These are phyloP conservation scores for Suhomyces bribrorum DNA, from an alignment of 1,139 yeast species.

Conservation along the genomic window DNA sequence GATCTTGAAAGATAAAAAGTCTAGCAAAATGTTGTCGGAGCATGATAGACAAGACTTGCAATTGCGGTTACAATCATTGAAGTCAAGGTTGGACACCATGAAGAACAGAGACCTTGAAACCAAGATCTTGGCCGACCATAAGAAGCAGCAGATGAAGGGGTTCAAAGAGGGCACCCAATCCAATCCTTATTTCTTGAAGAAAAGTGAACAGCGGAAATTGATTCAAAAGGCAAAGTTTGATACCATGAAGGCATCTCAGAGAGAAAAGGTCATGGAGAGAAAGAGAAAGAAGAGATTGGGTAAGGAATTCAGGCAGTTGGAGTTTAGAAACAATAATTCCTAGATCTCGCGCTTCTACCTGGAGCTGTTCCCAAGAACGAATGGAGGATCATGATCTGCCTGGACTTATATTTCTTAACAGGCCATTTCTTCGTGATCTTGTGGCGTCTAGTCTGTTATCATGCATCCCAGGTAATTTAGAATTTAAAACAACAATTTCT, in stretches of 20 bases:
- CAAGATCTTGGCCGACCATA: slow-evolving; percentile 57
- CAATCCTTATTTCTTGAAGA: slow-evolving; percentile 65
- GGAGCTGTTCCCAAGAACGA: no score
- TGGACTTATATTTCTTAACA: no score
- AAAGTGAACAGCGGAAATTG: slow-evolving; percentile 79
- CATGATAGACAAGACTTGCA: slow-evolving; percentile 57
- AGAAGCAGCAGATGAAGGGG: slow-evolving; percentile 47
- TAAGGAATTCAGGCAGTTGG: slow-evolving; percentile 82
- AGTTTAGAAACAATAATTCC: slow-evolving; percentile 37
- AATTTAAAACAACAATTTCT: no score
- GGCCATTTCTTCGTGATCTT: no score
- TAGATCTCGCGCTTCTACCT: no score
- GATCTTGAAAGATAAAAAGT: slow-evolving; percentile 58
- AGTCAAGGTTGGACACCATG: slow-evolving; percentile 75
- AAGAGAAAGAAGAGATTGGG: slow-evolving; percentile 93
- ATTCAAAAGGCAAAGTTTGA: slow-evolving; percentile 88
- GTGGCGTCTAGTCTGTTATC: no score
- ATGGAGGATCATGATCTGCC: no score
- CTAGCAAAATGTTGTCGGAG: slow-evolving; percentile 41
- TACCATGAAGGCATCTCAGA: slow-evolving; percentile 75
- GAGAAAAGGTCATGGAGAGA: slow-evolving; percentile 87
- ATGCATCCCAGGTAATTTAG: no score
- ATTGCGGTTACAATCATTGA: slow-evolving; percentile 57
- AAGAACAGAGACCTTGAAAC: slow-evolving; percentile 75
- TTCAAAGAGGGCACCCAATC: slow-evolving; percentile 52